Conservation (phyloP, 2,329 filamentous ascomycete genomes). For the Neurospora crassa region DNA sequence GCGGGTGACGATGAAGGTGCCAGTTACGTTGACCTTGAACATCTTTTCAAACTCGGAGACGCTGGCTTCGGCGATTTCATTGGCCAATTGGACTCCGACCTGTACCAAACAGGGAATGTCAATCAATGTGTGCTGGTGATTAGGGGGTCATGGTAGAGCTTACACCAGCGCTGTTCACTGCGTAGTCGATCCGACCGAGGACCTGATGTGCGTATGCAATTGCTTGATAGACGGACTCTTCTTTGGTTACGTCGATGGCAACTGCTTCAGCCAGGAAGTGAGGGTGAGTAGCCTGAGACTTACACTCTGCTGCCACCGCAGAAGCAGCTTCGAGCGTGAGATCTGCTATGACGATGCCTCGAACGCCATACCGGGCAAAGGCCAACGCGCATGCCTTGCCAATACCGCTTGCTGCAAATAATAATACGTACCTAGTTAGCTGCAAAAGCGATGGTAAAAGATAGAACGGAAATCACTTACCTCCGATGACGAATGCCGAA, state of each 20-base stretch:
- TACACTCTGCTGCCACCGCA: background rate
- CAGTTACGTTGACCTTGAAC: background rate
- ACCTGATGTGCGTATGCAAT: background rate
- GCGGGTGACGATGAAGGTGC: background rate
- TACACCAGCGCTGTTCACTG: background rate
- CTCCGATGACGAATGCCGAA: background rate
- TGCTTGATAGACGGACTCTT: background rate
- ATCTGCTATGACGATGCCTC: background rate
- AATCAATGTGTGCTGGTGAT: background rate
- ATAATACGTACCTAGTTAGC: background rate
- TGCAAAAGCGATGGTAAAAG: background rate
- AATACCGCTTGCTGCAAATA: background rate
- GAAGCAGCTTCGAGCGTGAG: background rate
- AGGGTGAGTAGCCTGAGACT: background rate
- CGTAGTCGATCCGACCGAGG: background rate
- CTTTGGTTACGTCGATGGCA: background rate
- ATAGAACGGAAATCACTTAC: background rate
- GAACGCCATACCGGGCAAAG: background rate
- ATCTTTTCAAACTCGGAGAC: background rate
- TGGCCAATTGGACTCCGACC: background rate
- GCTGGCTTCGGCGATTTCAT: background rate
- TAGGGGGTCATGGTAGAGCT: background rate
- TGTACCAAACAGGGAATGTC: background rate
- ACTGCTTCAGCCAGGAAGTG: background rate
- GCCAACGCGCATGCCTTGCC: background rate